Evolutionary conservation across 768 basidiomycete species (phyloP).

Genomic region (Suillus subaureus): DNA sequence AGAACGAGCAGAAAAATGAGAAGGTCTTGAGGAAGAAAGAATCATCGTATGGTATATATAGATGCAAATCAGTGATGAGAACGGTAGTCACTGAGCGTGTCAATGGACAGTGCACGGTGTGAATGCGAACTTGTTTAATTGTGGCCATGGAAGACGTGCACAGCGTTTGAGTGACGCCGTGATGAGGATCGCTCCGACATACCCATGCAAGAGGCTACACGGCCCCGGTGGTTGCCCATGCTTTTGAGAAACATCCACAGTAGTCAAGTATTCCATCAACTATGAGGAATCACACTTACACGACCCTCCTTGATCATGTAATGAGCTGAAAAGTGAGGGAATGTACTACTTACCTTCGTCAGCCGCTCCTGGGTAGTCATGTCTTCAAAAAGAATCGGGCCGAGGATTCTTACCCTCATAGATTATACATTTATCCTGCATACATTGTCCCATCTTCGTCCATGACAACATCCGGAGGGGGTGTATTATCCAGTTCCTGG

Average conservation of each 20-base stretch:
- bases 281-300: no score
- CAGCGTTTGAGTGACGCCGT: not conserved
- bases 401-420: not conserved
- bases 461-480: slow-evolving; percentile 43
- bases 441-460: slow-evolving; percentile 68
- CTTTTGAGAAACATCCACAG: not conserved
- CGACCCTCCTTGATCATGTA: not conserved
- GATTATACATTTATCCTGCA: slow-evolving; percentile 26
- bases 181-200: not conserved
- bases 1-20: not conserved
- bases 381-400: not conserved
- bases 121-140: not conserved
- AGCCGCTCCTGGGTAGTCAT: not conserved
- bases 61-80: not conserved
- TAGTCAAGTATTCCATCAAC: not conserved
- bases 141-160: not conserved
- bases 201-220: not conserved
- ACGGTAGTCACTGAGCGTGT: slow-evolving; percentile 1
- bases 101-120: not conserved
- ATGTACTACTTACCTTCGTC: not conserved
- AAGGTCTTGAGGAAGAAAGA: not conserved
- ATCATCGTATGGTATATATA: not conserved
- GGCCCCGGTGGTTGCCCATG: not conserved
- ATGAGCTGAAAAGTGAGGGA: not conserved
- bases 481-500: slow-evolving; percentile 20